Evolutionary conservation across 768 basidiomycete genomes (phyloP).

Genomic region (Boletellus sp.): DNA sequence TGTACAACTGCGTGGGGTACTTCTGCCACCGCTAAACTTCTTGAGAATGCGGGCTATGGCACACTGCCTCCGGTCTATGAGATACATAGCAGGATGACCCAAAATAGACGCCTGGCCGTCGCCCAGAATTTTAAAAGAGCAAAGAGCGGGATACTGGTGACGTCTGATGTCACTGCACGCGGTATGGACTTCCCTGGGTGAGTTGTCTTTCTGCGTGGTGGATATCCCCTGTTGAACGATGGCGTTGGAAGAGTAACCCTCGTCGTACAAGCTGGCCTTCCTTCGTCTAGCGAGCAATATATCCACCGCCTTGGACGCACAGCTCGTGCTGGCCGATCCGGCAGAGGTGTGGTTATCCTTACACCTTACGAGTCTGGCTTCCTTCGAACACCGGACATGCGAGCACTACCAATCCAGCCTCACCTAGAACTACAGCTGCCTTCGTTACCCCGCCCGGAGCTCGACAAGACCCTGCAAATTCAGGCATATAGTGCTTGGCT

Average conservation of each 20-base stretch:
- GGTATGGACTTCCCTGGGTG: conserved; percentile 68
- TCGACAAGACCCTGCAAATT: conserved; percentile 40
- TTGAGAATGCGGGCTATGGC: conserved; percentile 29
- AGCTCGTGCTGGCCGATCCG: conserved; percentile 66
- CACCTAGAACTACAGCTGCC: conserved; percentile 28
- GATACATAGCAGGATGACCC: conserved; percentile 57
- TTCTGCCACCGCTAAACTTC: conserved; percentile 36
- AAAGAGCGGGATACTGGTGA: conserved; percentile 44
- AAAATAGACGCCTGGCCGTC: conserved; percentile 44
- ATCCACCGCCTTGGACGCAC: conserved; percentile 78
- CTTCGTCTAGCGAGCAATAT: conserved; percentile 70
- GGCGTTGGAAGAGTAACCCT: conserved; percentile 44
- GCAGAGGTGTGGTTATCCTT: conserved; percentile 56
- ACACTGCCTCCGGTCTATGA: conserved; percentile 41
- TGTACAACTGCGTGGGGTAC: conserved; percentile 65
- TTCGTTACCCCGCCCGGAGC: conserved; percentile 13
- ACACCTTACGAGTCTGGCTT: conserved; percentile 49
- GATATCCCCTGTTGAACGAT: conserved; percentile 5
- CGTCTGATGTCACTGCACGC: conserved; percentile 58
- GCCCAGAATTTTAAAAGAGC: conserved; percentile 47
- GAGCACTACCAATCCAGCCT: conserved; percentile 38
- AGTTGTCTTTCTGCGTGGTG: conserved; percentile 9
- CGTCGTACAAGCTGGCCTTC: conserved; percentile 62
- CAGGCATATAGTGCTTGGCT: conserved; percentile 54
- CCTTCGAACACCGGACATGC: conserved; percentile 39